phyloP scores from a whole-genome alignment of 2,329 filamentous ascomycete species.

The Fusarium multiceps region DNA sequence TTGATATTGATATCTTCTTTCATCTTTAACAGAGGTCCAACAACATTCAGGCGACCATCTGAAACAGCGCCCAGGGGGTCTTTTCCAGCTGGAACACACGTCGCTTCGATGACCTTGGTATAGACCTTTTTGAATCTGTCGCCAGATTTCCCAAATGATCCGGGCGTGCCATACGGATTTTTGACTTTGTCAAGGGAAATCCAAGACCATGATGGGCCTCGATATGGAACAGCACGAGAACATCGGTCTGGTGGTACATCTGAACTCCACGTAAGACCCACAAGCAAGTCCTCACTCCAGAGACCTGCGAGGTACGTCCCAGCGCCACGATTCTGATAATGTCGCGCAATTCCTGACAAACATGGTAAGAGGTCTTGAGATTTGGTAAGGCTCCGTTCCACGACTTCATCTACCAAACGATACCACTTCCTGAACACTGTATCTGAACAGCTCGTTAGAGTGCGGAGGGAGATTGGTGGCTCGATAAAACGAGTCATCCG shows the following conservation, averaged over 20 bases:
- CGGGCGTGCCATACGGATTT: not conserved
- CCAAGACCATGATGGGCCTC: not conserved
- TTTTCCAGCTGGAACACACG: not conserved
- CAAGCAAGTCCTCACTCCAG: not conserved
- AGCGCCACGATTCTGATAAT: not conserved
- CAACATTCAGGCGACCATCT: not conserved
- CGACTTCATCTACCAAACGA: rapidly evolving
- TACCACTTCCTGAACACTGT: not conserved
- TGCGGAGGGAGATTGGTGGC: not conserved
- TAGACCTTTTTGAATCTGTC: not conserved
- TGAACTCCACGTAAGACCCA: not conserved
- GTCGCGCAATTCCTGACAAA: not conserved
- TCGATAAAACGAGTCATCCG: not conserved
- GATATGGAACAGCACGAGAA: not conserved
- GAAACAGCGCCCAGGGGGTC: not conserved
- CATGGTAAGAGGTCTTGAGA: not conserved
- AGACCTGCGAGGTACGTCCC: not conserved
- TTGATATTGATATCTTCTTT: too few relatives aligned
- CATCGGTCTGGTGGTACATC: too few relatives aligned
- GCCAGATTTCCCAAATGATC: too few relatives aligned
- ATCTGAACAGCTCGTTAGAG: rapidly evolving
- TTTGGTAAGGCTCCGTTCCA: not conserved
- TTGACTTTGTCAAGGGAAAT: not conserved
- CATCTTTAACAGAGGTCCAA: not conserved
- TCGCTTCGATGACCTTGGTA: not conserved